A percentile compares a stretch with the other conserved stretches of the same genome.
Evolutionary conservation across 2,329 filamentous ascomycete species (phyloP).

Genomic region (Didymosphaeria variabile): DNA sequence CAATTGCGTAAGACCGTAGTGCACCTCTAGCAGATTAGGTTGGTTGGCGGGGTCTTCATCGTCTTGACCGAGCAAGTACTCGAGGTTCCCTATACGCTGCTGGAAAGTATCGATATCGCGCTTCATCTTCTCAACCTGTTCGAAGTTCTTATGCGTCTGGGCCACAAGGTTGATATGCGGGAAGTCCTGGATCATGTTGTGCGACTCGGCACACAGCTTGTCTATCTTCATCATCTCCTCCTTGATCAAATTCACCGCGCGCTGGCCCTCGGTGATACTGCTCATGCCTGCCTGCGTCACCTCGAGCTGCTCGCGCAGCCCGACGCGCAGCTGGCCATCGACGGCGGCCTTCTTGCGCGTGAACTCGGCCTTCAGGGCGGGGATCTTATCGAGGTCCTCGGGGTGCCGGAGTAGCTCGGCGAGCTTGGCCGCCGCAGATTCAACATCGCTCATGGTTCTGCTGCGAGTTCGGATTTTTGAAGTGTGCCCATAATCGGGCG

Average conservation of each 20-base stretch:
- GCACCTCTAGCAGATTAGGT: constrained; percentile 86
- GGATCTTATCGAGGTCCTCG: constrained; percentile 96
- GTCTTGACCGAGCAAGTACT: constrained; percentile 81
- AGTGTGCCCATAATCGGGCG: constrained; percentile 28
- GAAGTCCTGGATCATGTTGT: constrained; percentile 98
- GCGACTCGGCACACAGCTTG: constrained; percentile 93
- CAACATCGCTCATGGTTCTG: constrained; percentile 68
- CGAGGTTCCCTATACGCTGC: constrained; percentile 76
- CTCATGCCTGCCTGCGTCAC: constrained; percentile 93
- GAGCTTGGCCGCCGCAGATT: constrained; percentile 75
- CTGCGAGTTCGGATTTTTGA: constrained; percentile 18
- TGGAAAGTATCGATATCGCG: constrained; percentile 88
- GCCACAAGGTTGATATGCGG: constrained; percentile 90
- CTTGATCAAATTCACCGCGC: constrained; percentile 90
- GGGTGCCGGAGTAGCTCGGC: constrained; percentile 93
- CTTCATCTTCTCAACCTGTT: constrained; percentile 92
- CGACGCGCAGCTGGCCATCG: constrained; percentile 87
- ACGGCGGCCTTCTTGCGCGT: constrained; percentile 91
- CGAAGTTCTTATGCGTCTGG: constrained; percentile 96
- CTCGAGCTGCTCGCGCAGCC: constrained; percentile 90
- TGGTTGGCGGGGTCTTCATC: constrained; percentile 88
- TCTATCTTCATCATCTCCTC: constrained; percentile 99
- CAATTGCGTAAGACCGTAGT: constrained; percentile 91
- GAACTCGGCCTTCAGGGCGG: constrained; percentile 89
- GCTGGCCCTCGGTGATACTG: constrained; percentile 87